Evolutionary conservation across 139 green algal genomes (phyloP).

Genomic region (Yamagishiella unicocca): DNA sequence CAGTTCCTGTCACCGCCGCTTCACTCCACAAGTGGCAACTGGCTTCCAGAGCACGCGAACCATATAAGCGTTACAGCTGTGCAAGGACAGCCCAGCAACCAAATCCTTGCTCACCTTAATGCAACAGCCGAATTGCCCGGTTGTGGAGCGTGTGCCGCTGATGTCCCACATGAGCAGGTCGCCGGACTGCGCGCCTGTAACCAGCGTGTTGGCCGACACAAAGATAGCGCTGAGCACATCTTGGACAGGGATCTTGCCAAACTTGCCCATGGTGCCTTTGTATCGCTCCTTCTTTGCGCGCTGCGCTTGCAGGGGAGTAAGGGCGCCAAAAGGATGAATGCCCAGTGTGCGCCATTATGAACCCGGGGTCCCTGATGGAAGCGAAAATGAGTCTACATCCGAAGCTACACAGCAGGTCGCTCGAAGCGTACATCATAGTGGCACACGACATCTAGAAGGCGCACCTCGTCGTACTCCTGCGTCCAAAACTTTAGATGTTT

Average conservation of each 20-base stretch:
- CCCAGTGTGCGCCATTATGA: too few species aligned
- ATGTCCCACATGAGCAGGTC: constrained; percentile 72
- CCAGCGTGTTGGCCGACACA: constrained; percentile 60
- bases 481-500: constrained; percentile 78
- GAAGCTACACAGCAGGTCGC: neutral
- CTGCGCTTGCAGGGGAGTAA: neutral
- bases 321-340: too few species aligned
- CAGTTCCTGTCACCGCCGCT: too few species aligned
- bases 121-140: constrained; percentile 57
- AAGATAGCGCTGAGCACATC: constrained; percentile 67
- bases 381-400: too few species aligned
- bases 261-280: constrained; percentile 60
- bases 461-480: constrained; percentile 46
- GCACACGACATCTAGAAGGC: neutral
- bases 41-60: too few species aligned
- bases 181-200: constrained; percentile 62
- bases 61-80: too few species aligned
- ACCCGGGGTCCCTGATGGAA: too few species aligned
- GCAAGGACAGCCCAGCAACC: too few species aligned
- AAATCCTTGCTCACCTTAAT: constrained; percentile 64
- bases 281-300: constrained; percentile 49
- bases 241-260: constrained; percentile 54
- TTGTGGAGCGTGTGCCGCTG: neutral
- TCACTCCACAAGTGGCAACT: too few species aligned
- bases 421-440: neutral